Conservation (phyloP, 768 basidiomycete genomes). For the Trametopsis cervina region DNA sequence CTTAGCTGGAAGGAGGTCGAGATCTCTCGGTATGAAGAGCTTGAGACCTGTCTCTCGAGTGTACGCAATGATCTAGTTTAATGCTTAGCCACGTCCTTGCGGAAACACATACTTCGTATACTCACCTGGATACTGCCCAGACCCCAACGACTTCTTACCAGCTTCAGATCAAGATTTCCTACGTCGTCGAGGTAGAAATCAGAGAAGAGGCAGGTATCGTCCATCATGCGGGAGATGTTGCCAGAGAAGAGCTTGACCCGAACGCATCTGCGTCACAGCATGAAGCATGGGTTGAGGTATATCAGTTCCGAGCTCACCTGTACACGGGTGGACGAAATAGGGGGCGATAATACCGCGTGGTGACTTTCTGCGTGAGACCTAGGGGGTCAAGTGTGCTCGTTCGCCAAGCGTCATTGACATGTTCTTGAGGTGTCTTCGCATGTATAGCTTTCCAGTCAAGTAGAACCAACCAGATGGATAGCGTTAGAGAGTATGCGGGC, state of each 20-base stretch:
- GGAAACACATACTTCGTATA: neutral
- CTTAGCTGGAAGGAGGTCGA: neutral
- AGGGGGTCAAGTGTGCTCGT: neutral
- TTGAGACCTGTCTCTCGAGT: neutral
- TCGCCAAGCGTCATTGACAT: neutral
- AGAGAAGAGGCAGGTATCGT: neutral
- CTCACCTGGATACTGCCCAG: conserved; percentile 1
- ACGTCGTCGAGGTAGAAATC: neutral
- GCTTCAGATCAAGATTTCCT: neutral
- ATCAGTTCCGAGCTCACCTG: neutral
- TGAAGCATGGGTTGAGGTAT: neutral
- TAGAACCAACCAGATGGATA: neutral
- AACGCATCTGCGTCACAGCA: neutral
- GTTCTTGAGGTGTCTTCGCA: neutral
- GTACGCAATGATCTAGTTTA: neutral
- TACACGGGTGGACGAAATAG: neutral
- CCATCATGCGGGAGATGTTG: conserved; percentile 1
- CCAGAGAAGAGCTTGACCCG: conserved; percentile 3
- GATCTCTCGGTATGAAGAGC: neutral
- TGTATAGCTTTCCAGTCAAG: neutral
- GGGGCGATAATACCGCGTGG: neutral
- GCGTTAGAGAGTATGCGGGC: neutral
- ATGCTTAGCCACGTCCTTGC: neutral
- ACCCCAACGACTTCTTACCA: conserved; percentile 1
- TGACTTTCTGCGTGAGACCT: neutral